Base-by-base conservation (phyloP, 345 rosid species). In the Garcia nutans region DNA sequence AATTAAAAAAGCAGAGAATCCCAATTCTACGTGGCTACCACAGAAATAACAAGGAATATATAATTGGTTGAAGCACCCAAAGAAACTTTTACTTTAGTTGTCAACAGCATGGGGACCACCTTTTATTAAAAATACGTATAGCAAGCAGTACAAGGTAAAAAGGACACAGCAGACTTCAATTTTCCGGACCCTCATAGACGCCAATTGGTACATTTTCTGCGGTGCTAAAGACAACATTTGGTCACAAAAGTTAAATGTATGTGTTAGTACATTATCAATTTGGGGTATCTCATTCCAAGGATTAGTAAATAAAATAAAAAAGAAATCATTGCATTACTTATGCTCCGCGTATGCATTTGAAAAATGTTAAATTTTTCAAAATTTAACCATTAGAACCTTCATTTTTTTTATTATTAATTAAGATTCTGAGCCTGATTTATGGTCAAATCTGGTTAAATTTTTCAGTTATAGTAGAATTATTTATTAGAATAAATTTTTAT, bases 11-110 rank as follows among this genome's bases (percentile, higher is more conserved):
- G 22, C 20, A 63, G 19, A 15, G 31, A 15, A 13, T 62, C 44
- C 24, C 16, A 73, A 16, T 12, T 23, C 62, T 20, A 64, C 77
- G 71, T 74, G 77, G 71, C 70, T 28, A 54, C 19, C 8, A 37
- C 23, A 74, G 52, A 61, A 26, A 20, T 3, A n/a, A 31, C 8
- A 64, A 24, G 44, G 44, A 20, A 44, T 44, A 20, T 6, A 31
- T 16, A 44, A 22, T 11, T 12, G 1, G 69, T 62, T n/a, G 17
- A 65, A 55, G 41, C 70, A 74, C 70, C 64, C 54, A 74, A 24
- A 64, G 54, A 56, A 56, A 44, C 77, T 55, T 55, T 55, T 24
- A 28, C 50, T n/a, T 22, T 17, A 47, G 12, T 15, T 56, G 33
- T 23, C 47, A 73, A 49, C 28, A 61, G 58, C 47, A 49, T 8